Percentiles rank a stretch among this genome's conserved stretches.
phyloP scores from a whole-genome alignment of 2,329 filamentous ascomycete species.

The Rhinocladiella mackenziei region DNA sequence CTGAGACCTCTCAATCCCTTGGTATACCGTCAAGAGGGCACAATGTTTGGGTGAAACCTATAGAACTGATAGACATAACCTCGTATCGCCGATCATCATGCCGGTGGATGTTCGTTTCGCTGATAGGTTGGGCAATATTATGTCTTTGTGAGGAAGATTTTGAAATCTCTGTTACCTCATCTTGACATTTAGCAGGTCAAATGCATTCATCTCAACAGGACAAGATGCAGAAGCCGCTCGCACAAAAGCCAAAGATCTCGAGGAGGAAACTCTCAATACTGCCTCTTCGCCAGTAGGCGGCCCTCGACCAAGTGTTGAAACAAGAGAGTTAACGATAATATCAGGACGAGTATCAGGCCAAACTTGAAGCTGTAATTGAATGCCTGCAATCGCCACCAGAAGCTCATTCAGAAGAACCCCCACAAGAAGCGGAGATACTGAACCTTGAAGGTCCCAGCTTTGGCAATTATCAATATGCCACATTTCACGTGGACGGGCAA shows the following conservation, averaged over 20 bases:
- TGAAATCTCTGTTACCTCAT: conserved; percentile 16
- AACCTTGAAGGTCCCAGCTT: conserved; percentile 41
- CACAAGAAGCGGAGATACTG: conserved; percentile 28
- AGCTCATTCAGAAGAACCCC: conserved; percentile 27
- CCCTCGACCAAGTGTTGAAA: not conserved
- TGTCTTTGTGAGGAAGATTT: conserved; percentile 52
- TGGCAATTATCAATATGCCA: conserved; percentile 55
- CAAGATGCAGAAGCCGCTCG: conserved; percentile 45
- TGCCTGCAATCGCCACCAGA: conserved; percentile 31
- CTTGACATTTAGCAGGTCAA: conserved; percentile 38
- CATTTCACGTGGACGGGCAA: conserved; percentile 61
- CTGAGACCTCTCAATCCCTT: no score
- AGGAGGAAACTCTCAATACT: conserved; percentile 60
- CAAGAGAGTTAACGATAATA: conserved; percentile 25
- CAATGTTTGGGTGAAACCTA: not conserved
- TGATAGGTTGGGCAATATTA: conserved; percentile 60
- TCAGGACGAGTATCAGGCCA: conserved; percentile 55
- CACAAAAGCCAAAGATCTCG: conserved; percentile 60
- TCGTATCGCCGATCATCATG: conserved; percentile 9
- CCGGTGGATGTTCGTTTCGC: conserved; percentile 49
- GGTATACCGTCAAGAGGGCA: no score
- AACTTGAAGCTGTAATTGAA: conserved; percentile 40
- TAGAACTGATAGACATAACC: not conserved
- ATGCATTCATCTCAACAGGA: conserved; percentile 46
- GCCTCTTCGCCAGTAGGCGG: conserved; percentile 54